phyloP scores from a whole-genome alignment of 2,329 filamentous ascomycete genomes.

The Colletotrichum tropicicola region DNA sequence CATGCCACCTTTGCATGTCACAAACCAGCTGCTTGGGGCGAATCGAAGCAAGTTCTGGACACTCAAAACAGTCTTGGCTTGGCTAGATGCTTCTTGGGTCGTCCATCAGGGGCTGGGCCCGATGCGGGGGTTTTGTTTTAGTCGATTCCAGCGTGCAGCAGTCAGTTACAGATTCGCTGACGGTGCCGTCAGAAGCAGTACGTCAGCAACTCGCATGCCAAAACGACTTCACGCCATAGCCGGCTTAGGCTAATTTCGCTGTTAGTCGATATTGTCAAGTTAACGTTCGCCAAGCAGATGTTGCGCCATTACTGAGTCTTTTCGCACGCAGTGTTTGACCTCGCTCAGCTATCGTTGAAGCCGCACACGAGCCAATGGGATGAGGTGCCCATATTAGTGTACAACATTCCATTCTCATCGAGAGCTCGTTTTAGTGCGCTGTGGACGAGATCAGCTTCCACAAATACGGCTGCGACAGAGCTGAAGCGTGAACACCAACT shows the following conservation, averaged over 20 bases:
- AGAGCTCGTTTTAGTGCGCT: no score
- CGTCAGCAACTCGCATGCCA: conserved; percentile 8
- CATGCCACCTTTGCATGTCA: conserved; percentile 1
- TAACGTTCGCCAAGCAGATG: no score
- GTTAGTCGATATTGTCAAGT: no score
- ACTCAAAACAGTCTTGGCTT: background rate
- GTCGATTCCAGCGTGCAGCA: conserved; percentile 10
- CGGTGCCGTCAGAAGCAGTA: background rate
- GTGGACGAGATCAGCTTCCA: background rate
- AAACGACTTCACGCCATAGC: conserved; percentile 2
- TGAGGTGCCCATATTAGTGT: background rate
- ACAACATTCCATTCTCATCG: background rate
- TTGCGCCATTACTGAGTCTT: no score
- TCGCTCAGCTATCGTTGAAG: no score
- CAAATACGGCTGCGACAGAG: background rate
- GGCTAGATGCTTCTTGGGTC: background rate
- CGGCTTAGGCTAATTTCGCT: no score
- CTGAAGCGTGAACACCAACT: background rate
- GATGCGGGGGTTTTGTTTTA: conserved; percentile 29
- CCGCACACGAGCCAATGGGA: no score
- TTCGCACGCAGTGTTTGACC: no score
- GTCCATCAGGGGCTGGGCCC: conserved; percentile 7
- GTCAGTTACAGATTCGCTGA: conserved; percentile 18
- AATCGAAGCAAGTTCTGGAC: background rate
- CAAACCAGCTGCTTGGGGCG: conserved; percentile 19